Base-by-base conservation (phyloP, 108 stramenopile species). In the Skeletonema tropicum region DNA sequence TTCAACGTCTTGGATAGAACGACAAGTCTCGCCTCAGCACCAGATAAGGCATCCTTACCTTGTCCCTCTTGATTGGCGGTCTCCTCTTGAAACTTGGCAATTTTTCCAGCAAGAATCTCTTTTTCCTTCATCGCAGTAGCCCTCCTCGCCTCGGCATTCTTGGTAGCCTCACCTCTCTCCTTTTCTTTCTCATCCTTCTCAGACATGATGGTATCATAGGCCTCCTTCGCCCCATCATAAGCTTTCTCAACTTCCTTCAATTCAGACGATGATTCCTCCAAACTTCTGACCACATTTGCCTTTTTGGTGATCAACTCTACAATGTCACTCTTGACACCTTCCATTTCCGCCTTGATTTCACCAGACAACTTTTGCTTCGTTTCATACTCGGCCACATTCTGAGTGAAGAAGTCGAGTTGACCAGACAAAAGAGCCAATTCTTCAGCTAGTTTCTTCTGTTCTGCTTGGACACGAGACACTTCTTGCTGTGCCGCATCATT, bases 51-150 rank as follows among this genome's bases (percentile, higher is more conserved):
- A 23, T 21, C 52, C 23, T 55, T 23, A 10, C 5, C 5, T 23
- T n/a, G 15, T 9, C 23, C 52, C 32, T 61, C n/a, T 46, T 60
- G 17, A 10, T 52, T 32, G 5, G 55, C 72, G 2, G 13, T 11
- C 6, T 65, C 31, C 2, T 52, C n/a, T 13, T 33, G 21, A 25
- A 52, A 30, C 4, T 57, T 19, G 26, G 35, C 55, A 31, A 29
- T 35, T 46, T 68, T 33, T 3, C 60, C 36, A 6, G 74, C 81
- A 57, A 82, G 81, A 49, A 57, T 42, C 38, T 82, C 81, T 52
- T 75, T 82, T 60, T 75, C 74, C 70, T 75, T 82, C 59, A 75
- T 82, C 42, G 81, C 81, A 41, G 68, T 60, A 12, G 70, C 46
- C 58, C 58, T 82, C 62, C 70, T 71, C 21, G 48, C 31, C 5